Base-by-base conservation (phyloP, 768 basidiomycete genomes). In the Calocybe indica region DNA sequence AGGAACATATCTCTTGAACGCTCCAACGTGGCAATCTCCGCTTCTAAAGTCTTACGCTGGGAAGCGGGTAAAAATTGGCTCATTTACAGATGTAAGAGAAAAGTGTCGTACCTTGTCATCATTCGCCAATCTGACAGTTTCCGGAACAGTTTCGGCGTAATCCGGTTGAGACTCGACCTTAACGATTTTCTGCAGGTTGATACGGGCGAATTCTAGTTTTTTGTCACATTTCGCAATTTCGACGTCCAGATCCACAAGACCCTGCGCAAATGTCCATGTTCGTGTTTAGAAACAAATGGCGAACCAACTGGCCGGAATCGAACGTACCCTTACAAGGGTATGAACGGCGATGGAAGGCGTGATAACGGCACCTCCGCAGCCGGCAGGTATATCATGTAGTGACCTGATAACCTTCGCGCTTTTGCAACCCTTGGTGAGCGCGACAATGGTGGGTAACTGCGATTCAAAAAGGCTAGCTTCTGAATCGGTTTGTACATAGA, bases 141-240 rank as follows among this genome's bases (percentile, higher is more conserved):
- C 82, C 0, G 93, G 92, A 5, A 95, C 85, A 43, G 85, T 87
- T 29, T 75, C 74, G 57, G 79, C 78, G 62, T 97, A 96, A 57
- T 89, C 86, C 1, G 83, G 69, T 53, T 88, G 83, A 2, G 76
- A 71, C 52, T 85, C 78, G 12, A 82, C 62, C 64, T 92, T 94
- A 50, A 69, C 55, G 34, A 95, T 69, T 72, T 96, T 97, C 46
- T 84, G 80, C 37, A 88, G 68, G 54, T 80, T 85, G 43, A 88
- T 52, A 45, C 74, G 71, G 2, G 80, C 83, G 7, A 92, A 68
- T 35, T 85, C 79, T 2, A 89, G 75, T 67, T 94, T 96, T 79
- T 96, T 97, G 60, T 91, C 82, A 51, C 85, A 83, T 65, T 94
- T 97, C 36, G 78, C 71, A 39, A 96, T 87, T 66, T 98, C 95